Evolutionary conservation across 116 monocot species (phyloP), one percentile per base, ranked within the genome.

Genomic region (Zostera marina): DNA sequence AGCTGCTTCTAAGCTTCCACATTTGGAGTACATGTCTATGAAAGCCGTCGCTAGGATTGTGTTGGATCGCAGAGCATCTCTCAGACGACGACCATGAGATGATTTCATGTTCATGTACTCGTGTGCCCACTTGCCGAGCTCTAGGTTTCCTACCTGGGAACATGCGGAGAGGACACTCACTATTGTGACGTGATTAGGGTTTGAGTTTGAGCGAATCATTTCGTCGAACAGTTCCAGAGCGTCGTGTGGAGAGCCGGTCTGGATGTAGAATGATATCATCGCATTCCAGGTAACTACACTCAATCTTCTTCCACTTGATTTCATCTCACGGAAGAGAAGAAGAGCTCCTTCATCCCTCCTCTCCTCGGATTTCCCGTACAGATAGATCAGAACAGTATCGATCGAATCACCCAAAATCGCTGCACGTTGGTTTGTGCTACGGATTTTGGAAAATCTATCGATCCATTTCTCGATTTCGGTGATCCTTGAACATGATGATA

Each of bases 21-120:
- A 69, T 26, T 74, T 74, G 47, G 65, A 74, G n/a, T 60, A 74
- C 74, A 74, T 74, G 54, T 69, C 74, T 22, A 74, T 56, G 14
- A 74, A 64, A 24, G 74, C 56, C n/a, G 74, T 74, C 17, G 65
- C 74, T 13, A 74, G 47, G 54, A 69, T 74, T 3, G 53, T 60
- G 43, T 74, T 69, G 6, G 53, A 48, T 39, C 47, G 53, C 2
- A 67, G 41, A 43, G 64, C 20, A 5, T 22, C 64, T 57, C 41
- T 52, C n/a, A n/a, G n/a, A n/a, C n/a, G n/a, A 12, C 42, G 11
- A 9, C 41, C 41, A 17, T 41, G 41, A 5, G 2, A 5, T 3
- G 47, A 25, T 56, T 65, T 65, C 47, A 65, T 46, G 60, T 65
- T 65, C 47, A 65, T 46, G 60, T 65, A 69, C 7, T 22, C 52